phyloP scores from a whole-genome alignment of 1,139 yeast species.

The Sugiyamaella novakii region DNA sequence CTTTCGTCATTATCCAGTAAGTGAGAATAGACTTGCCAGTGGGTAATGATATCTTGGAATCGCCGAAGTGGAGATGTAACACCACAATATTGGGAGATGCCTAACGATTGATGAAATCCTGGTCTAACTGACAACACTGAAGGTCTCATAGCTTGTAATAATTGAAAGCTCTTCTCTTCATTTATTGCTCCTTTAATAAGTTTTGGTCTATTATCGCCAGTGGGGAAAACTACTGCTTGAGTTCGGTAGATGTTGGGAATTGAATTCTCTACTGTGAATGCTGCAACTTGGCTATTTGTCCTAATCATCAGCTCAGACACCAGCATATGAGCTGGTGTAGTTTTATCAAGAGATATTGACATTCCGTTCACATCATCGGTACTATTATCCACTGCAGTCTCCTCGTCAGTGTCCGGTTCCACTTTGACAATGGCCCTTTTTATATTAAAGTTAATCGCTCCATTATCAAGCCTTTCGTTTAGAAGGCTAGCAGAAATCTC shows the following conservation, averaged over 20 bases:
- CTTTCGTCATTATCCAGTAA: constrained; percentile 28
- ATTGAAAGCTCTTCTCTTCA: constrained; percentile 22
- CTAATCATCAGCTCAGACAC: constrained; percentile 84
- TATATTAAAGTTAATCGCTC: constrained; percentile 24
- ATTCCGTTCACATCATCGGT: background rate
- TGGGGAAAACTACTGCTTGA: constrained; percentile 46
- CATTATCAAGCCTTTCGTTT: constrained; percentile 23
- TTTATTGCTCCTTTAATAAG: background rate
- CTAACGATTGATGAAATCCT: constrained; percentile 62
- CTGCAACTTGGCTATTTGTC: constrained; percentile 67
- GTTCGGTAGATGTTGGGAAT: constrained; percentile 64
- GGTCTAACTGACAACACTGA: constrained; percentile 44
- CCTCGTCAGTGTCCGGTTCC: background rate
- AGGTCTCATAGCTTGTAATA: constrained; percentile 29
- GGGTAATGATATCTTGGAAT: constrained; percentile 78
- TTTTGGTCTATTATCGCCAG: constrained; percentile 29
- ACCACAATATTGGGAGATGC: constrained; percentile 64
- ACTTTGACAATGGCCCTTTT: constrained; percentile 24
- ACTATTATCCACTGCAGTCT: background rate
- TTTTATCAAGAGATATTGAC: background rate
- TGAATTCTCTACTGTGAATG: constrained; percentile 48
- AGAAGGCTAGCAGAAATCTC: constrained; percentile 43
- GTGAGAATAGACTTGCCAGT: constrained; percentile 62
- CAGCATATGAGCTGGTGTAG: constrained; percentile 38
- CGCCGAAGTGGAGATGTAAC: constrained; percentile 91